Percentiles rank a stretch among this genome's conserved stretches.
These are phyloP conservation scores for Eucalyptus virginea DNA, from an alignment of 345 rosid species.

Conservation along the genomic window DNA sequence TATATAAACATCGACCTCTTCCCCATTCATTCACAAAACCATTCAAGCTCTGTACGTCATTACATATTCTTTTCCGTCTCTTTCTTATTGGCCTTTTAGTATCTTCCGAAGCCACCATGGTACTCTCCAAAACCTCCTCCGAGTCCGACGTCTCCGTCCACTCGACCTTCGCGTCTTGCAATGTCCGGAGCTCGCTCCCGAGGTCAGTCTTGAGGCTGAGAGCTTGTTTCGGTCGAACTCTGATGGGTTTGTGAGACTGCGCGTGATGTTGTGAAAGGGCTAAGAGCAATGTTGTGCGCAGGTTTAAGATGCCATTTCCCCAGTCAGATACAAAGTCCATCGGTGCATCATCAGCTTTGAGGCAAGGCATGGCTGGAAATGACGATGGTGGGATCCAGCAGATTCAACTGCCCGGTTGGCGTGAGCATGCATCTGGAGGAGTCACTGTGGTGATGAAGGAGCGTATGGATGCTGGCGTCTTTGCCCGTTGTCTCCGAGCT, in stretches of 20 bases:
- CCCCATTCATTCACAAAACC: not conserved
- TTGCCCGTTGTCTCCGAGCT: constrained; percentile 25
- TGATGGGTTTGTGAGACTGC: not conserved
- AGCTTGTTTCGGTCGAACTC: not conserved
- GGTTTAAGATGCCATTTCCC: constrained; percentile 33
- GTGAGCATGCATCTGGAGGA: constrained; percentile 35
- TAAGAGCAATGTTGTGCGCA: not conserved
- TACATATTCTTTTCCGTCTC: not conserved
- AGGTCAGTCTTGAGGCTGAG: constrained; percentile 7
- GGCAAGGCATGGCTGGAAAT: not conserved
- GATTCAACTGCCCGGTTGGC: constrained; percentile 15
- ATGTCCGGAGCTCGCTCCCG: constrained; percentile 67
- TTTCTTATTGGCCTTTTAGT: not conserved
- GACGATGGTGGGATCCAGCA: not conserved
- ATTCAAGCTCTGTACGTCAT: not conserved
- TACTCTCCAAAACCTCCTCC: constrained; percentile 48
- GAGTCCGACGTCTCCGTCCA: constrained; percentile 69
- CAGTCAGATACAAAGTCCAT: not conserved
- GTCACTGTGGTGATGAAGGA: constrained; percentile 24
- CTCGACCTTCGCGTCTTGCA: constrained; percentile 82
- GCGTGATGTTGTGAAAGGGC: not conserved
- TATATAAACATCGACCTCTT: not conserved
- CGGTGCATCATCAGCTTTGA: not conserved
- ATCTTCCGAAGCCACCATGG: constrained; percentile 17
- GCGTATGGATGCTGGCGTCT: constrained; percentile 25